These are phyloP conservation scores for Colletotrichum sp. DNA, from an alignment of 2,329 filamentous ascomycete genomes.

Conservation along the genomic window DNA sequence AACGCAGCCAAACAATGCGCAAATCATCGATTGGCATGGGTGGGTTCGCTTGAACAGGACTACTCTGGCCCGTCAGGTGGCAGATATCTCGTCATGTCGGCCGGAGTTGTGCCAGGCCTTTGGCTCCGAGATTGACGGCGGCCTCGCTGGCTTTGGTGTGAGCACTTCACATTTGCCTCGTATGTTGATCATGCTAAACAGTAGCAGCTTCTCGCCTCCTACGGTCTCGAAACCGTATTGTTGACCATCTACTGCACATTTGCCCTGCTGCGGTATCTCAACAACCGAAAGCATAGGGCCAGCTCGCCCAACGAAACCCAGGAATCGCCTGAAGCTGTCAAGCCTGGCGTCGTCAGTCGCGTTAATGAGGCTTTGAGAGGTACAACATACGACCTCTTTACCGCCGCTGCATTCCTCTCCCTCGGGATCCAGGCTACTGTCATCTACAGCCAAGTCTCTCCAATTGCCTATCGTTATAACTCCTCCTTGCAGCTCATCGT, in stretches of 20 bases:
- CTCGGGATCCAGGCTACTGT: background rate
- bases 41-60: slow-evolving; percentile 1
- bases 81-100: background rate
- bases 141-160: background rate
- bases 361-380: background rate
- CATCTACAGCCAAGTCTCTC: background rate
- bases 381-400: slow-evolving; percentile 6
- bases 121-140: background rate
- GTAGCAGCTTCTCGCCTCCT: background rate
- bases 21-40: slow-evolving; percentile 13
- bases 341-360: background rate
- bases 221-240: background rate
- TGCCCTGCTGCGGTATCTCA: background rate
- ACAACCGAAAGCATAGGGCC: background rate
- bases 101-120: background rate
- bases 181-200: background rate
- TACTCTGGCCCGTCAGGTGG: background rate
- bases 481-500: slow-evolving; percentile 1
- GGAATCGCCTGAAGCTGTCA: background rate
- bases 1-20: background rate
- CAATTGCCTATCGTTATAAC: background rate
- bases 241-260: slow-evolving; percentile 5
- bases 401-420: background rate
- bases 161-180: background rate
- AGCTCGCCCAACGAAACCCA: background rate